A percentile compares a stretch with the other conserved stretches of the same genome.
phyloP scores from a whole-genome alignment of 2,329 filamentous ascomycete genomes.

The Trichoderma pleuroti region DNA sequence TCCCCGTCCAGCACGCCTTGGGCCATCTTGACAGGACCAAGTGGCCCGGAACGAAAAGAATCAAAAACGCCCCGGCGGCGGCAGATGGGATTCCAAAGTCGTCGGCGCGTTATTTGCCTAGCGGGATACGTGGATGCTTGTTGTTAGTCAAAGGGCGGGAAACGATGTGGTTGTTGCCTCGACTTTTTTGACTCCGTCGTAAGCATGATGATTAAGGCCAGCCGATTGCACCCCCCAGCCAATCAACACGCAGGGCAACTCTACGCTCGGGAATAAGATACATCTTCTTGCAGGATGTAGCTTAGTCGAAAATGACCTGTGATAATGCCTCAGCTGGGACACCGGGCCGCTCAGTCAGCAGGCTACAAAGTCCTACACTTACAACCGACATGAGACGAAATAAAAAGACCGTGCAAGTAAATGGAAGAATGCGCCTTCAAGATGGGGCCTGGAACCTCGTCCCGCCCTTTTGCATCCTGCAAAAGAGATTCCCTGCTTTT shows the following conservation, averaged over 20 bases:
- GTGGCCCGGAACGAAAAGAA: not conserved
- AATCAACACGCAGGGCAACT: not conserved
- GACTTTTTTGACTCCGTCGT: not conserved
- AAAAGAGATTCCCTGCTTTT: not conserved
- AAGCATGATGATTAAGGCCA: not conserved
- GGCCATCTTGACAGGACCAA: not conserved
- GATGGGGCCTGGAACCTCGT: not conserved
- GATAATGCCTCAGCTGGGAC: not conserved
- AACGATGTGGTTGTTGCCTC: not conserved
- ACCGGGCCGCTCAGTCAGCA: not conserved
- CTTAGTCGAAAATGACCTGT: not conserved
- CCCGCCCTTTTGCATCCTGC: not conserved
- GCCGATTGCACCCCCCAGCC: not conserved
- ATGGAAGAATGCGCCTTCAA: not conserved
- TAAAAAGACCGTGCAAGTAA: not conserved
- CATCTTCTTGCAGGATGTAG: not conserved
- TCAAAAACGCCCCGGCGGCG: not conserved
- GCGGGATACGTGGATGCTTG: constrained; percentile 10
- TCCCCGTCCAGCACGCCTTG: not conserved
- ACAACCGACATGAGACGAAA: not conserved
- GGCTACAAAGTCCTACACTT: not conserved
- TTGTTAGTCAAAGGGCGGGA: not conserved
- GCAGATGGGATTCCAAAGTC: not conserved
- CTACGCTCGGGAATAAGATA: not conserved
- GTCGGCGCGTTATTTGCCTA: not conserved